These are phyloP conservation scores for Corylus avellana DNA, from an alignment of 306 rosid species.

Conservation along the genomic window DNA sequence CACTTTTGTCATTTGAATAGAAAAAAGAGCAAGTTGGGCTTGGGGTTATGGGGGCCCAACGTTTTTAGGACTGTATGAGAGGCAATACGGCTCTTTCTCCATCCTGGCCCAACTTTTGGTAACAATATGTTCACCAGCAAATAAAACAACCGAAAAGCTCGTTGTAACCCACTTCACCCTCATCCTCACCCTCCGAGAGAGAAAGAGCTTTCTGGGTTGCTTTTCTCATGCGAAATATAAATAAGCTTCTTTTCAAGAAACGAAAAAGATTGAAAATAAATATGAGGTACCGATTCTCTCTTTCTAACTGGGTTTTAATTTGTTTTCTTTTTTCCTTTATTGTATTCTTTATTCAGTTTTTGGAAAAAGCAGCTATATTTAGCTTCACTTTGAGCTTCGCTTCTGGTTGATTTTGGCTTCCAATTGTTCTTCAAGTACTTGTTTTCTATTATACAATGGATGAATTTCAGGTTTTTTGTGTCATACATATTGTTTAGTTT, in stretches of 20 bases:
- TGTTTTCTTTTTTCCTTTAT: not conserved
- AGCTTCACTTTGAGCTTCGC: not conserved
- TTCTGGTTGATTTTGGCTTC: not conserved
- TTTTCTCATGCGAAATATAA: slow-evolving; percentile 12
- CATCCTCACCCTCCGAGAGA: not conserved
- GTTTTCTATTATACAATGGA: not conserved
- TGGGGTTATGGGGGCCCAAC: no score
- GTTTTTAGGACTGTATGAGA: no score
- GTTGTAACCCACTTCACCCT: not conserved
- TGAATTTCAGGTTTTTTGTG: not conserved
- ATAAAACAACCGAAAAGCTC: not conserved
- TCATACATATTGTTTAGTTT: not conserved
- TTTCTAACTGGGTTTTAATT: not conserved
- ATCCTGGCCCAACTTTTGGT: no score
- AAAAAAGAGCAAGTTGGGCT: no score
- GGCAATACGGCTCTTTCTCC: no score
- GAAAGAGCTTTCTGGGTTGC: not conserved
- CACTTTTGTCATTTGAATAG: no score
- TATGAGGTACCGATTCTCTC: not conserved
- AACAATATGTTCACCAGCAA: not conserved
- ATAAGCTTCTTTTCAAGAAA: not conserved
- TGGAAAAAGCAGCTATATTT: not conserved
- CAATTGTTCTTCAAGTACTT: not conserved
- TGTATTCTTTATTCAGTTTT: not conserved
- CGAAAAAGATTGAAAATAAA: not conserved